These are phyloP conservation scores for Aspergillus persii DNA, from an alignment of 2,329 filamentous ascomycete genomes.

Conservation along the genomic window DNA sequence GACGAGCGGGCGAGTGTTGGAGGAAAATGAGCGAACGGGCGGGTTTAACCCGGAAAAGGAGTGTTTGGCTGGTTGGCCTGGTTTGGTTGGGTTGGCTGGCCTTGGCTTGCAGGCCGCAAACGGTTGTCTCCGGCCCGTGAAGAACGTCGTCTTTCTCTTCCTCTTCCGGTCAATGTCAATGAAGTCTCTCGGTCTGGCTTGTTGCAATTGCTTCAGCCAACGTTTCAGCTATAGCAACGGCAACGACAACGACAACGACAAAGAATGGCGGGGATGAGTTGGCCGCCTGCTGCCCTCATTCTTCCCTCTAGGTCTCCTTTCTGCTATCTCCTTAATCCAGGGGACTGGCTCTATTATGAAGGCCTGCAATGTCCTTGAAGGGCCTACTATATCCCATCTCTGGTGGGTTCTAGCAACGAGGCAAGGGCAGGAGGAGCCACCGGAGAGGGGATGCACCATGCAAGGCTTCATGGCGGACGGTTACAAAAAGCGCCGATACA, in stretches of 20 bases:
- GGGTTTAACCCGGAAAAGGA: constrained; percentile 21
- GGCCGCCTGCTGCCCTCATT: constrained; percentile 11
- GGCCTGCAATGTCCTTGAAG: constrained; percentile 1
- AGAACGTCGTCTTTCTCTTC: neutral
- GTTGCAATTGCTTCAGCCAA: too few relatives aligned
- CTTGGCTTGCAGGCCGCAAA: neutral
- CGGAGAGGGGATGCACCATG: constrained; percentile 11
- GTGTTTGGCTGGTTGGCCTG: neutral
- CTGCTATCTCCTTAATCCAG: constrained; percentile 12
- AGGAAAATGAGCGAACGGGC: constrained; percentile 9
- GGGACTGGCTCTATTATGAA: constrained; percentile 13
- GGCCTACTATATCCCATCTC: neutral
- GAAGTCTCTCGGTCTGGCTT: neutral
- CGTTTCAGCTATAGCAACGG: neutral
- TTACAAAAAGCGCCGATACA: constrained; percentile 1
- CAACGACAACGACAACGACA: neutral
- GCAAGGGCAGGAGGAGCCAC: constrained; percentile 11
- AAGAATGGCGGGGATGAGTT: constrained; percentile 7
- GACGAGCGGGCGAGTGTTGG: constrained; percentile 12
- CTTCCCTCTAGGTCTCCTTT: constrained; percentile 2
- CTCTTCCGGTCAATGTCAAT: neutral
- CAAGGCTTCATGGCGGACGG: constrained; percentile 7
- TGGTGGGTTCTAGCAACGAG: constrained; percentile 4
- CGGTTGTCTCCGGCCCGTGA: neutral
- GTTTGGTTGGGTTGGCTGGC: neutral